Base-by-base conservation (phyloP, 768 basidiomycete genomes). In the Termitomyces sp. region DNA sequence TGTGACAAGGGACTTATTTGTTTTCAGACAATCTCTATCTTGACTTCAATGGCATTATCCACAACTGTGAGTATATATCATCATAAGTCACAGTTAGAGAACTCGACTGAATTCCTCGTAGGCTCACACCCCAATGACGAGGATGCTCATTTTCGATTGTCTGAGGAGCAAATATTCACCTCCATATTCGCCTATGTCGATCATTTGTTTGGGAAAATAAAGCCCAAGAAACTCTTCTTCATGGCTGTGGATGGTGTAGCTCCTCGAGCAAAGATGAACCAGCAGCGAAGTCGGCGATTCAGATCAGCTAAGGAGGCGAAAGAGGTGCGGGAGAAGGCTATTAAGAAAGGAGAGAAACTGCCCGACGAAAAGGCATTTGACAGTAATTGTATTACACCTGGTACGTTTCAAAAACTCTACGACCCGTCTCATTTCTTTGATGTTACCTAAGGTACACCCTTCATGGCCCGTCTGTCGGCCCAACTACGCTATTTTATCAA, bases 171-270 rank as follows among this genome's bases (percentile, higher is more conserved):
- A 71, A 98, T 98, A 75, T 95, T 95, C 72, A 92, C 97, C 1
- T 89, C 94, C 34, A 95, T 98, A 65, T 98, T 98, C 67, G 79
- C 92, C 53, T 99, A 99, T 75, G 93, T 98, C 58, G 95, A 98
- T 75, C 90, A 93, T 66, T 80, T 99, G 7, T 99, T 99, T 73
- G 84, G 87, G 31, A 98, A 95, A 76, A 98, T 99, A 60, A 98
- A 95, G 70, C 97, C 97, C 0, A 89, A 92, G 79, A 97, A 98
- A 68, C 77, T 97, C 12, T 98, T 98, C 72, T 98, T 97, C 73
- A 96, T 99, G 90, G 97, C 96, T 25, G 89, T 99, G 45, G 97
- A 98, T 69, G 96, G 96, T 47, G 95, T 98, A 14, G 96, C 96
- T 0, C 96, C 96, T 4, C 79, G 96, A 45, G 96, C 96, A 34